These are phyloP conservation scores for Purpureocillium takamizusanense DNA, from an alignment of 2,329 filamentous ascomycete genomes.

Conservation along the genomic window DNA sequence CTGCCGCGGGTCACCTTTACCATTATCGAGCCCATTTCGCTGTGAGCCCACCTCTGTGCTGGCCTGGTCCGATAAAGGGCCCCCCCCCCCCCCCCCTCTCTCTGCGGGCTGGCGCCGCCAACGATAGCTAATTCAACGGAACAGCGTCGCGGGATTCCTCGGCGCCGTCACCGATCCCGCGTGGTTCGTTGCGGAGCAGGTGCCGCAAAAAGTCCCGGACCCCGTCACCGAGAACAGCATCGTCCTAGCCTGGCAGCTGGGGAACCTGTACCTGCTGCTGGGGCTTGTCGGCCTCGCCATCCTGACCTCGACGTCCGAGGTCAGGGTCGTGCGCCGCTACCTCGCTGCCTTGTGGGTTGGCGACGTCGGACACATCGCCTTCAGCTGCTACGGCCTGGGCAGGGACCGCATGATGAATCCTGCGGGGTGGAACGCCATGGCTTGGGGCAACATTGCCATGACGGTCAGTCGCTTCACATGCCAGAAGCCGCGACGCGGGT, in stretches of 20 bases:
- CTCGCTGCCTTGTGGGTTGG: constrained; percentile 55
- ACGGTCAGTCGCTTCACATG: constrained; percentile 38
- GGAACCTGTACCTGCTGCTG: constrained; percentile 60
- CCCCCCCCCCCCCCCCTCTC: not conserved
- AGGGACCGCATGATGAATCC: constrained; percentile 43
- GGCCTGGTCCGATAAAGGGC: not conserved
- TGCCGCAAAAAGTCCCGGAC: constrained; percentile 29
- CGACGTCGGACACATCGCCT: constrained; percentile 58
- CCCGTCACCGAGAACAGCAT: constrained; percentile 35
- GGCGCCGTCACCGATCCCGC: constrained; percentile 45
- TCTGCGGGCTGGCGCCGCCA: no score
- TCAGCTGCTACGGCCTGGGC: constrained; percentile 51
- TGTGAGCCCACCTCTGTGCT: constrained; percentile 36
- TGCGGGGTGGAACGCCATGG: constrained; percentile 55
- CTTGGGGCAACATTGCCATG: constrained; percentile 64
- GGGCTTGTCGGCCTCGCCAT: constrained; percentile 56
- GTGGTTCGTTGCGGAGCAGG: constrained; percentile 57
- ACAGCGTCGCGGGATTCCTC: constrained; percentile 50
- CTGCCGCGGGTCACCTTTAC: constrained; percentile 60
- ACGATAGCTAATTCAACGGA: constrained; percentile 8
- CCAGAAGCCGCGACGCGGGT: no score
- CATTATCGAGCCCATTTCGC: constrained; percentile 57
- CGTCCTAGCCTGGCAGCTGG: constrained; percentile 57
- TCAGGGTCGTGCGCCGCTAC: constrained; percentile 58
- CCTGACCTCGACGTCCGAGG: constrained; percentile 54